Conservation (phyloP, 2,329 filamentous ascomycete genomes). For the Sporothrix dimorphospora region DNA sequence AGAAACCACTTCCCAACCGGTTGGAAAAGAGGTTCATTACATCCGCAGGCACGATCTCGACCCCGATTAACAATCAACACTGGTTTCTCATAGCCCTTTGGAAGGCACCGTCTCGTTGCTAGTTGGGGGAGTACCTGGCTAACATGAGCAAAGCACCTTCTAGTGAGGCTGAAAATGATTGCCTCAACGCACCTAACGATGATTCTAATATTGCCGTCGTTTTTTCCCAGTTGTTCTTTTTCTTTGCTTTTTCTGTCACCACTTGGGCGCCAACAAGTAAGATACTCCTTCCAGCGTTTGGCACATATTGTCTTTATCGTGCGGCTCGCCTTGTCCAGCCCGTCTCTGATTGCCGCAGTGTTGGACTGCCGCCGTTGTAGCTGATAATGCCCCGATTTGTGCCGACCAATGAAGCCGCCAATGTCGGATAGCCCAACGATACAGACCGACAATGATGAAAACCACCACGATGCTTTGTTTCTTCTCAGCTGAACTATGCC, state of each 20-base stretch:
- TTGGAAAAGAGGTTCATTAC: not conserved
- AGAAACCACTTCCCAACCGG: not conserved
- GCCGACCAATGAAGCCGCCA: not conserved
- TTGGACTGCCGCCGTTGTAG: too few relatives aligned
- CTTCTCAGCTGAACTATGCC: not conserved
- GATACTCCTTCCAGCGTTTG: too few relatives aligned
- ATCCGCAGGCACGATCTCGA: not conserved
- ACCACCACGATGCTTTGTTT: not conserved
- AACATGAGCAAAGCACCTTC: not conserved
- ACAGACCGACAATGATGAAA: too few relatives aligned
- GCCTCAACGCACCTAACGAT: too few relatives aligned
- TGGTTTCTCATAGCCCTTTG: not conserved
- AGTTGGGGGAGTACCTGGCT: not conserved
- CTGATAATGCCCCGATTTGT: too few relatives aligned
- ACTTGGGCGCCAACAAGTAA: too few relatives aligned
- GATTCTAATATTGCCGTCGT: too few relatives aligned
- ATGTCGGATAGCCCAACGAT: not conserved
- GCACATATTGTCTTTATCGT: too few relatives aligned
- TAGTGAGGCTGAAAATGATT: not conserved
- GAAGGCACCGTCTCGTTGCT: not conserved
- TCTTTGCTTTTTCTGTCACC: too few relatives aligned
- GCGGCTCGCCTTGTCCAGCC: too few relatives aligned
- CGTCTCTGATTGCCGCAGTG: not conserved
- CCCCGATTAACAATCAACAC: not conserved
- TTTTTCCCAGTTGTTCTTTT: too few relatives aligned